Conservation (phyloP, 1,284 basidiomycete genomes). For the Caloboletus firmus region DNA sequence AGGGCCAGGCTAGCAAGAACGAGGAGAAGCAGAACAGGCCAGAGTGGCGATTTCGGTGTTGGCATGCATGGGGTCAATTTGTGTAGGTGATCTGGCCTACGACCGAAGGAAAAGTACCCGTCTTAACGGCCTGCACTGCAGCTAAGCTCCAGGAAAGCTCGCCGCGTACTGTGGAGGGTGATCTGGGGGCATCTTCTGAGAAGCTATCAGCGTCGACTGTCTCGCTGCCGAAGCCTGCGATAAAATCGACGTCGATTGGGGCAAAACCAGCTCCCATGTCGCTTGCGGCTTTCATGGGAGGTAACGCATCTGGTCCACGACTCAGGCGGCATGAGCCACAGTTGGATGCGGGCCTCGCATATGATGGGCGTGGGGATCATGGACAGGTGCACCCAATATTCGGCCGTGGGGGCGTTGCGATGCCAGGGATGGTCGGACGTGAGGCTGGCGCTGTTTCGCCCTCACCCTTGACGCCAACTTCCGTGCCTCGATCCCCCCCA, state of each 20-base stretch:
- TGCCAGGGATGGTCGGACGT: conserved; percentile 57
- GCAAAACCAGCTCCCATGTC: conserved; percentile 44
- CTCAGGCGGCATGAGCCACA: conserved; percentile 71
- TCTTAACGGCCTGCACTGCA: conserved; percentile 13
- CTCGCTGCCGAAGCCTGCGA: conserved; percentile 17
- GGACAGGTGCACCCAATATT: conserved; percentile 67
- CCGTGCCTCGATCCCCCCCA: not conserved
- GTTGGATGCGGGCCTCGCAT: conserved; percentile 61
- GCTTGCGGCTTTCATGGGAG: conserved; percentile 76
- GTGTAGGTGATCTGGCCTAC: conserved; percentile 28
- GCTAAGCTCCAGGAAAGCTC: conserved; percentile 27
- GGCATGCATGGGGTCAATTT: conserved; percentile 38
- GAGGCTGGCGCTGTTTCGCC: conserved; percentile 3
- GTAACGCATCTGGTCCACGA: conserved; percentile 60
- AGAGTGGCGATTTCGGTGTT: conserved; percentile 45
- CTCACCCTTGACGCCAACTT: conserved; percentile 29
- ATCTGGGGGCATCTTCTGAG: conserved; percentile 10
- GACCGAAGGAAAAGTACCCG: not conserved
- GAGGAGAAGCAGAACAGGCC: conserved; percentile 51
- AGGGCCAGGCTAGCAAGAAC: conserved; percentile 66
- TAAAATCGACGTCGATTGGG: conserved; percentile 10
- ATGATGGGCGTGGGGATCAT: conserved; percentile 59
- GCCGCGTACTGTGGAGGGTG: conserved; percentile 1
- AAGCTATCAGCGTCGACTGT: conserved; percentile 3
- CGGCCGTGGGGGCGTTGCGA: conserved; percentile 67